Base-by-base conservation (phyloP, 2,329 filamentous ascomycete genomes). In the Geosmithia putterillii region DNA sequence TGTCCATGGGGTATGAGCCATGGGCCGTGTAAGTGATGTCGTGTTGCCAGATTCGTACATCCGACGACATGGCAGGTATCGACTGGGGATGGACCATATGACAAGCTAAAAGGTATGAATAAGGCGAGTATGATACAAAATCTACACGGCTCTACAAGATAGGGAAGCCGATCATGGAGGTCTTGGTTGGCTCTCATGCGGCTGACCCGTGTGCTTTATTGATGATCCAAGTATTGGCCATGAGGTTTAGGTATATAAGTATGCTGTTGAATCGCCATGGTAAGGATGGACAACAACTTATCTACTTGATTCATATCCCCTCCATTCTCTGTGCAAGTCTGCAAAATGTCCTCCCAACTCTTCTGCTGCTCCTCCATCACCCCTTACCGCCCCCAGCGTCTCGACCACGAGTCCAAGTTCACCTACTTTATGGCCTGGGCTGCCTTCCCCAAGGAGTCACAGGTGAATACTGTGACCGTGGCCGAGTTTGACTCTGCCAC, bases 381-480 rank as follows among this genome's bases (percentile, higher is more conserved):
- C 32, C 51, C 54, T 3, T 58, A 51, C 38, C 54, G 52, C 19
- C 53, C 54, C 17, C 43, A 48, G 37, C 37, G 36, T 25, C 51
- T 57, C 22, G 38, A 36, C n/a, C 54, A 57, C 42, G 45, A 58
- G 36, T 21, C 19, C 34, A 57, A 52, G 45, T 57, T 58, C 44
- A 46, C 17, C 2, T 20, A 25, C 4, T 57, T 57, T 43, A 45
- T 57, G 42, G n/a, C 35, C 8, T 66, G 62, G 62, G 59, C 56
- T 2, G 32, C 28, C 0, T 59, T 48, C 21, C 57, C 56, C 10
- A 22, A 41, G 39, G 7, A 37, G 21, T 12, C 40, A 38, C 43
- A 45, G 47, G 50, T 38, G 14, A 41, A 17, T 2, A n/a, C n/a
- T n/a, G 10, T 6, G 7, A 25, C 23, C 23, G 23, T 25, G 7